Evolutionary conservation across 768 basidiomycete genomes (phyloP), one percentile per base, ranked within the genome.

Genomic region (Pleurotus sapidus): DNA sequence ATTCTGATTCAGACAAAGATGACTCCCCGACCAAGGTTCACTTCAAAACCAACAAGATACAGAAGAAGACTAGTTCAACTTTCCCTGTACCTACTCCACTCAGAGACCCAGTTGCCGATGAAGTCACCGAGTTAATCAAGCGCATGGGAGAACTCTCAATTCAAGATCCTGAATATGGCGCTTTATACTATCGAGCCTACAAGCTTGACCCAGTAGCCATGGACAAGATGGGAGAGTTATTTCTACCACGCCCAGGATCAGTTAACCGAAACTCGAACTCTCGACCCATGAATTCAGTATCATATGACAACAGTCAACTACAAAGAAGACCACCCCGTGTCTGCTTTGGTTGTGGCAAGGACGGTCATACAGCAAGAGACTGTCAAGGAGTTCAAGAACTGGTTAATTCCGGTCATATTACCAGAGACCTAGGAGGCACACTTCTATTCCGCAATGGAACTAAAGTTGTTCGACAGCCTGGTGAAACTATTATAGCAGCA

Each of bases 161-260:
- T 23, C 20, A 48, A 25, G 56, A 59, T 39, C 46, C 55, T 15
- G 18, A 57, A 38, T 57, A 49, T 24, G 34, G 15, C 3, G 25
- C 56, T 3, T 15, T 34, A 14, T 56, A 57, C 4, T 56, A 59
- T 55, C 25, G 45, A 57, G 55, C 55, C 24, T 46, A 49, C 11
- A 49, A 47, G 15, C n/a, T 57, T 14, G 58, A 59, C 25, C 23
- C 56, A 15, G 27, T 17, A 42, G 18, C 48, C 8, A 46, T 23
- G 15, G 40, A 47, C 2, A 23, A 5, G 27, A 30, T 55, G 15
- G 18, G n/a, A 15, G 14, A 17, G 4, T 30, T 40, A 11, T 40
- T 40, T 2, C 11, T 25, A 27, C 18, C 15, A 1, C 42, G 17
- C 6, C 27, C 27, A 30, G 27, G 27, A 30, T 30, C 27, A 30